phyloP scores from a whole-genome alignment of 2,329 filamentous ascomycete genomes.

The Colletotrichum costaricense region DNA sequence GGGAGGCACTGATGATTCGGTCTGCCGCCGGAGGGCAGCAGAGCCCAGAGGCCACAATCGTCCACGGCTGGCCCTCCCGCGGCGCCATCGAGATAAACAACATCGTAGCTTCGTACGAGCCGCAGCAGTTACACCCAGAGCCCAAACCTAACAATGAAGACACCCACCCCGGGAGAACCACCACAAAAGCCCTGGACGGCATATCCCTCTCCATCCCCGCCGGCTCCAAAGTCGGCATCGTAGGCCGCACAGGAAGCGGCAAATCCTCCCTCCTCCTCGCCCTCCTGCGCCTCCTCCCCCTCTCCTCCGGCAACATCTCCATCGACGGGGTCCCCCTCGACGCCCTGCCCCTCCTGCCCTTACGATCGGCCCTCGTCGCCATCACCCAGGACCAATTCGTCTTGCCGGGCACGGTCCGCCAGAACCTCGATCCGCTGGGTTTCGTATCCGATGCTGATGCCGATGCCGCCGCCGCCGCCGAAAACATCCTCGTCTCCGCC shows the following conservation, averaged over 20 bases:
- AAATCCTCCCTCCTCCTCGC: constrained; percentile 40
- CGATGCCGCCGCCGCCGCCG: constrained; percentile 57
- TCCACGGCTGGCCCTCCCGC: constrained; percentile 46
- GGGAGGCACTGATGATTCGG: background rate
- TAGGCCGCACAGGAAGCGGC: constrained; percentile 47
- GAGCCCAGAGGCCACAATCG: constrained; percentile 3
- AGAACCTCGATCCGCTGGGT: constrained; percentile 69
- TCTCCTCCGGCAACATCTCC: constrained; percentile 48
- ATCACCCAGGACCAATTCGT: constrained; percentile 31
- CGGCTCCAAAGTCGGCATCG: constrained; percentile 48
- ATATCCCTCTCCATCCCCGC: constrained; percentile 53
- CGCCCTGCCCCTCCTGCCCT: constrained; percentile 29
- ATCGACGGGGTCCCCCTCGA: constrained; percentile 44
- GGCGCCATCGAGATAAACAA: constrained; percentile 48
- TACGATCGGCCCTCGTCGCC: constrained; percentile 37
- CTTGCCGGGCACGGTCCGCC: constrained; percentile 27
- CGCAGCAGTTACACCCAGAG: background rate
- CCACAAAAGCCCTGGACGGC: constrained; percentile 40
- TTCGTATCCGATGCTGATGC: background rate
- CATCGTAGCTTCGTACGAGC: constrained; percentile 17
- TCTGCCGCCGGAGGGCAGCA: background rate
- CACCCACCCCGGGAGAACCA: background rate
- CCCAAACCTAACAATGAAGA: constrained; percentile 42
- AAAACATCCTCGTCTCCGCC: background rate
- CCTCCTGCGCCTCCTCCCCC: constrained; percentile 60